Conservation (phyloP, 2,329 filamentous ascomycete genomes). For the Penicillium sp. region DNA sequence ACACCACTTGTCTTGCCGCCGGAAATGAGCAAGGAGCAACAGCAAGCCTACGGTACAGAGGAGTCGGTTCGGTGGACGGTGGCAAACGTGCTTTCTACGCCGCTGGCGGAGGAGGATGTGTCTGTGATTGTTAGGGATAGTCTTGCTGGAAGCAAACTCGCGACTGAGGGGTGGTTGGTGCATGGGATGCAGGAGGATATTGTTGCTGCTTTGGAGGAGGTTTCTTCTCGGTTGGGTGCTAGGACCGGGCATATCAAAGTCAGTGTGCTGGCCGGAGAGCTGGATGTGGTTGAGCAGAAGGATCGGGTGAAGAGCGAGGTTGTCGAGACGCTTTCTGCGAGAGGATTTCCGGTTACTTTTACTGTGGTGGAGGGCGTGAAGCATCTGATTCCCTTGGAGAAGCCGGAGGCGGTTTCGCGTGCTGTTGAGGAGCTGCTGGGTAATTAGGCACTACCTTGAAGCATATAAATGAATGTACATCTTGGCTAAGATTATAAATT, state of each 20-base stretch:
- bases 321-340: slow-evolving; percentile 12
- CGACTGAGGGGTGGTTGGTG: slow-evolving; percentile 32
- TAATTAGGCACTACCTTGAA: too few species aligned
- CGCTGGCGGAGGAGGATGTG: slow-evolving; percentile 17
- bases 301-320: slow-evolving; percentile 27
- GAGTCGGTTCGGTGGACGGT: slow-evolving; percentile 29
- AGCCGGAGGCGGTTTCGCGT: slow-evolving; percentile 13
- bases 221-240: slow-evolving; percentile 1
- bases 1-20: slow-evolving; percentile 27
- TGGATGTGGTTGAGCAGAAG: slow-evolving; percentile 32
- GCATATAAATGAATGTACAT: too few species aligned
- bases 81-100: slow-evolving; percentile 29
- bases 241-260: slow-evolving; percentile 16
- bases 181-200: slow-evolving; percentile 35
- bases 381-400: slow-evolving; percentile 25
- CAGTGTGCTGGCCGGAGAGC: slow-evolving; percentile 28
- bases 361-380: slow-evolving; percentile 14
- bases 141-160: slow-evolving; percentile 24
- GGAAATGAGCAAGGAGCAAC: slow-evolving; percentile 33
- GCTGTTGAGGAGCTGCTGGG: slow-evolving; percentile 2
- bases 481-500: too few species aligned
- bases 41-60: slow-evolving; percentile 28
- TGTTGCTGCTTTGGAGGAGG: slow-evolving; percentile 16
- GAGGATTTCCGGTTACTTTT: slow-evolving; percentile 14
- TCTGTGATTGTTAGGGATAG: slow-evolving; percentile 25